A percentile compares a stretch with the other conserved stretches of the same genome.
phyloP scores from a whole-genome alignment of 2,329 filamentous ascomycete species.

The Pseudogymnoascus sp. region DNA sequence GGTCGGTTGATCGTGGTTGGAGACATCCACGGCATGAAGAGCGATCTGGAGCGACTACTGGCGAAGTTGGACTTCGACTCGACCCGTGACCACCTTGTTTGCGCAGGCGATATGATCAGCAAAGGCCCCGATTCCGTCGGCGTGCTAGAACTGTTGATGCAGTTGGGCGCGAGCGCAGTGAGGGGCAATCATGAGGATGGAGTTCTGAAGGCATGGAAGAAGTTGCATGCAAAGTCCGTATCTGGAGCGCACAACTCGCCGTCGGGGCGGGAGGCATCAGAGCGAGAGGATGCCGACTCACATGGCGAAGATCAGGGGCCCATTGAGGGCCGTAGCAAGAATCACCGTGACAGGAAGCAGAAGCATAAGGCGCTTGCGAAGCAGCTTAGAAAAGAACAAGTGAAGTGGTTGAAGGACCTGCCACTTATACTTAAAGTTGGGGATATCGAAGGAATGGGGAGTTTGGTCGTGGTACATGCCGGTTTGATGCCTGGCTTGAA shows the following conservation, averaged over 20 bases:
- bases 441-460: constrained; percentile 49
- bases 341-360: not conserved
- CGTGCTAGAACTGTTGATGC: constrained; percentile 68
- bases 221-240: constrained; percentile 27
- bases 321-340: not conserved
- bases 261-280: constrained; percentile 24
- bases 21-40: constrained; percentile 84
- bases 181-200: constrained; percentile 91
- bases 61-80: constrained; percentile 56
- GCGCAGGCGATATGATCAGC: constrained; percentile 72
- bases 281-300: constrained; percentile 18
- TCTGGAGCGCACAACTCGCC: constrained; percentile 11
- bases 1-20: constrained; percentile 70
- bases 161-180: constrained; percentile 69
- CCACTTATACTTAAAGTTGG: constrained; percentile 75
- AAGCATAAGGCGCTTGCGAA: constrained; percentile 25
- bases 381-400: constrained; percentile 42
- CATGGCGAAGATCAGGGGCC: not conserved
- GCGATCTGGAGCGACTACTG: constrained; percentile 59
- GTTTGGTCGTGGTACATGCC: constrained; percentile 73
- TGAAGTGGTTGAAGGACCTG: constrained; percentile 60
- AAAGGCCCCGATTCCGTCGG: constrained; percentile 80
- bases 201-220: constrained; percentile 59
- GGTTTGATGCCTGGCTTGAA: constrained; percentile 72
- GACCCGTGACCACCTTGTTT: constrained; percentile 63